Evolutionary conservation across 1,284 basidiomycete species (phyloP).

Genomic region (Sphaerobolus stellatus): DNA sequence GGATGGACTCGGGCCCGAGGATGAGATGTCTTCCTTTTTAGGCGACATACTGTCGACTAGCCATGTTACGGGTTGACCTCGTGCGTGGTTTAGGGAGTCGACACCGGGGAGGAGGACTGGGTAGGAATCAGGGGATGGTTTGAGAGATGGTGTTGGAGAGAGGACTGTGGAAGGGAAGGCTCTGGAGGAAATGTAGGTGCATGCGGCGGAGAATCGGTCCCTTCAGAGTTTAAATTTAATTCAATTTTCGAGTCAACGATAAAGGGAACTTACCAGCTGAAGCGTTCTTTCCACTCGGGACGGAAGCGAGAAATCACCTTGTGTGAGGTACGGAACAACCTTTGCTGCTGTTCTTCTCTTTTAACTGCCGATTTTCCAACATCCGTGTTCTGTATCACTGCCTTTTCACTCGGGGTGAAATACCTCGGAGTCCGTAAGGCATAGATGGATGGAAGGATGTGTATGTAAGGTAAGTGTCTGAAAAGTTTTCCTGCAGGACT

Average conservation of each 20-base stretch:
- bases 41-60: constrained; percentile 38
- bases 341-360: constrained; percentile 58
- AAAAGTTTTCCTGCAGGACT: constrained; percentile 32
- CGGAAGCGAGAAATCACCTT: constrained; percentile 39
- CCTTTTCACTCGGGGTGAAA: constrained; percentile 63
- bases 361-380: constrained; percentile 68
- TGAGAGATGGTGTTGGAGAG: constrained; percentile 52
- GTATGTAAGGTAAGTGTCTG: constrained; percentile 62
- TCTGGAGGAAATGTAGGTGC: constrained; percentile 80
- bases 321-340: constrained; percentile 48
- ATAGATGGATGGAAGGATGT: constrained; percentile 57
- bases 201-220: constrained; percentile 66
- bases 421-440: constrained; percentile 75
- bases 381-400: constrained; percentile 68
- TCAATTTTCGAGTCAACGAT: neutral
- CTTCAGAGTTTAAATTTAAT: constrained; percentile 39
- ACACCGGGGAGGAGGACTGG: constrained; percentile 84
- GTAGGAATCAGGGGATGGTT: constrained; percentile 51
- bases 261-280: constrained; percentile 61
- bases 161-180: constrained; percentile 85
- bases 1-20: constrained; percentile 14
- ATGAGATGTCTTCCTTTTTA: constrained; percentile 7
- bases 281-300: constrained; percentile 44
- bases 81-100: constrained; percentile 81
- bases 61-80: constrained; percentile 77